phyloP scores from a whole-genome alignment of 805 yeast species.

The Lipomyces yamanashiensis region DNA sequence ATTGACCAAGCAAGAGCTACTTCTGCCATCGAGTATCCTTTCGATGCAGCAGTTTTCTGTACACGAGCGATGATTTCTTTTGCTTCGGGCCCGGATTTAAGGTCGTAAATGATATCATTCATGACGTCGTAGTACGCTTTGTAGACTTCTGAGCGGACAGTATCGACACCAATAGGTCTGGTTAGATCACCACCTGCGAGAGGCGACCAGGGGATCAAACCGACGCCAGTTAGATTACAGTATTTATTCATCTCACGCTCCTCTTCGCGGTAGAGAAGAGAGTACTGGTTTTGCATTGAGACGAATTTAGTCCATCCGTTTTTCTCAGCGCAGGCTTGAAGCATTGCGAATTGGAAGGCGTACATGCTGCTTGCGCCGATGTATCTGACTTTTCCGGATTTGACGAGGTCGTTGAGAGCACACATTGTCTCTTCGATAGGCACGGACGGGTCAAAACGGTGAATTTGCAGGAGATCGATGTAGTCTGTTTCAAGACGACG shows the following conservation, averaged over 20 bases:
- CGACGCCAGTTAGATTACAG: conserved; percentile 57
- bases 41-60: neutral
- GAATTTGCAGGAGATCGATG: conserved; percentile 60
- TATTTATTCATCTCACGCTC: conserved; percentile 65
- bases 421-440: conserved; percentile 44
- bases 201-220: conserved; percentile 66
- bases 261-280: conserved; percentile 62
- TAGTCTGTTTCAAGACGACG: conserved; percentile 52
- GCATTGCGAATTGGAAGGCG: conserved; percentile 55
- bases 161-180: conserved; percentile 47
- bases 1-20: neutral
- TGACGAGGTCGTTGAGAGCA: conserved; percentile 58
- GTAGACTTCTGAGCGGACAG: neutral
- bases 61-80: neutral
- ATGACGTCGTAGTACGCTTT: neutral
- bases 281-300: conserved; percentile 62
- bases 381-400: conserved; percentile 56
- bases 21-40: neutral
- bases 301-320: conserved; percentile 62
- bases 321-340: conserved; percentile 58
- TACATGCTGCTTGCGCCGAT: conserved; percentile 70
- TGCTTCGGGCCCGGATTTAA: neutral
- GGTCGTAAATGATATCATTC: neutral
- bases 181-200: conserved; percentile 59
- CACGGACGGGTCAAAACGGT: conserved; percentile 54